Evolutionary conservation across 257 asterid genomes (phyloP).

Genomic region (Solanum corneliomulleri): DNA sequence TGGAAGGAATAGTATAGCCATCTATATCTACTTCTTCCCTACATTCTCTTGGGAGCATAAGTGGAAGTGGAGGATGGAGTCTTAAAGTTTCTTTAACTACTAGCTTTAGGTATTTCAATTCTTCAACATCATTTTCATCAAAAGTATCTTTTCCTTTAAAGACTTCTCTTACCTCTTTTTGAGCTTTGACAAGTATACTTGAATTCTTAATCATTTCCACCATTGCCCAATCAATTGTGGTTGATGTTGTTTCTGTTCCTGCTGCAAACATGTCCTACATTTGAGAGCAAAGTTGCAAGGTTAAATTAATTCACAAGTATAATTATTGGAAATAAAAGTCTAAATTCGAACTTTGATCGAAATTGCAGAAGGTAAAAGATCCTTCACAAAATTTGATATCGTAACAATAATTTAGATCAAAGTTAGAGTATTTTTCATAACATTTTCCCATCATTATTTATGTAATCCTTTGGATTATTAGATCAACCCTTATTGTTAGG

Average conservation of each 20-base stretch:
- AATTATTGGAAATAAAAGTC: no score
- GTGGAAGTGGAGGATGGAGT: neutral
- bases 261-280: neutral
- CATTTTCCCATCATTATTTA: no score
- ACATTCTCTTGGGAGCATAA: constrained; percentile 5
- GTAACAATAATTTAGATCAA: no score
- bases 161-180: neutral
- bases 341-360: no score
- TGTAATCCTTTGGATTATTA: no score
- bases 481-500: no score
- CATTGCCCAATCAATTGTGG: constrained; percentile 2
- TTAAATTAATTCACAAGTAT: neutral
- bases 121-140: neutral
- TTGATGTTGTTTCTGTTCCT: constrained; percentile 6
- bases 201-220: constrained; percentile 4
- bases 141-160: neutral
- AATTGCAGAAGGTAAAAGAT: no score
- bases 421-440: no score
- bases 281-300: neutral
- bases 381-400: no score
- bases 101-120: constrained; percentile 1
- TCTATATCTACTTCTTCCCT: neutral
- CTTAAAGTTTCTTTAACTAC: constrained; percentile 5
- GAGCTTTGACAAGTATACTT: neutral
- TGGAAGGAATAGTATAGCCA: neutral